Percentiles rank a stretch among this genome's conserved stretches.
phyloP scores from a whole-genome alignment of 202 grass and related monocot genomes.

The Setaria italica region DNA sequence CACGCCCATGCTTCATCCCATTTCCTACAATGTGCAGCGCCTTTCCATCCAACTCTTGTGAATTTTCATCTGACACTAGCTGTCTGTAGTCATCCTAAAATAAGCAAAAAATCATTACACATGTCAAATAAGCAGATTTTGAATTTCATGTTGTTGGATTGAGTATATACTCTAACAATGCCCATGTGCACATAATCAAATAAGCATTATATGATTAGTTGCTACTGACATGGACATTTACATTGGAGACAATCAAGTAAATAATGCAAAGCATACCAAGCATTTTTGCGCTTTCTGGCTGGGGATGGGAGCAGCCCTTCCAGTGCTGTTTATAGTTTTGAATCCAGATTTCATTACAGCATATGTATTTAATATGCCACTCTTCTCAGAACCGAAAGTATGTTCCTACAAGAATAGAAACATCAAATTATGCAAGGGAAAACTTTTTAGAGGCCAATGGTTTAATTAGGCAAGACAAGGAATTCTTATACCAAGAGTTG shows the following conservation, averaged over 20 bases:
- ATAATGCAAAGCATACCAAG: constrained; percentile 6
- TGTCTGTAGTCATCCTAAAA: constrained; percentile 3
- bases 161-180: no score
- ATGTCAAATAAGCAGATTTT: not conserved
- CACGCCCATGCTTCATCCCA: not conserved
- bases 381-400: not conserved
- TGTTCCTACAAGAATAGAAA: not conserved
- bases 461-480: not conserved
- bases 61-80: not conserved
- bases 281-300: not conserved
- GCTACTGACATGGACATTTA: not conserved
- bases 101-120: not conserved
- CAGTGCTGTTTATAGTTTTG: not conserved
- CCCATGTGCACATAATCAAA: no score
- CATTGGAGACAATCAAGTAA: not conserved
- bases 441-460: not conserved
- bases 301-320: not conserved
- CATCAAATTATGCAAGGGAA: not conserved
- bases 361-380: not conserved
- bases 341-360: constrained; percentile 2
- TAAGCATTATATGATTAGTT: not conserved
- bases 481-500: constrained; percentile 12
- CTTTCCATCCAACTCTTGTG: not conserved
- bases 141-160: no score
- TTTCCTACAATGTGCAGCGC: not conserved